Percentiles rank a stretch among this genome's conserved stretches.
Conservation (phyloP, 805 yeast species). For the Naumovozyma baii region DNA sequence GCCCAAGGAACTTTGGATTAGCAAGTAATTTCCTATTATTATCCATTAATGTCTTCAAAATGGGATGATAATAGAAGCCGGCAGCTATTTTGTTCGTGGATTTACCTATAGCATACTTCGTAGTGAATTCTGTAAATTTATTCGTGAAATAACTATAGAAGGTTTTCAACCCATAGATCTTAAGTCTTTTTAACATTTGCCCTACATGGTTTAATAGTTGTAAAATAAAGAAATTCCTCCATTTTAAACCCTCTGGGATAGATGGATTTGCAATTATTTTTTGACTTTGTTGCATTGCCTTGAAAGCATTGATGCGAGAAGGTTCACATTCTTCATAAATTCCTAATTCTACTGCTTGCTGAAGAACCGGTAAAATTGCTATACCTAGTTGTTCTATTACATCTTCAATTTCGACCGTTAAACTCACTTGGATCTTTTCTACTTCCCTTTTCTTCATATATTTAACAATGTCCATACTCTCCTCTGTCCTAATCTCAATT, state of each 20-base stretch:
- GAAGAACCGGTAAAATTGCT: slow-evolving; percentile 59
- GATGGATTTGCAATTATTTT: slow-evolving; percentile 43
- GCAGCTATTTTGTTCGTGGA: slow-evolving; percentile 56
- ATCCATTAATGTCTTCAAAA: slow-evolving; percentile 36
- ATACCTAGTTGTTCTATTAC: slow-evolving; percentile 45
- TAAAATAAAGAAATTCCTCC: slow-evolving; percentile 57
- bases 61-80: slow-evolving; percentile 46
- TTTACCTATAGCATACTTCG: slow-evolving; percentile 50
- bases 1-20: slow-evolving; percentile 39
- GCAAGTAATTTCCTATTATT: slow-evolving; percentile 37
- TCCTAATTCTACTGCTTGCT: slow-evolving; percentile 52
- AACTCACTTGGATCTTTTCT: slow-evolving; percentile 47
- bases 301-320: slow-evolving; percentile 54
- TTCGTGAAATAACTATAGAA: slow-evolving; percentile 60
- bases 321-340: slow-evolving; percentile 63
- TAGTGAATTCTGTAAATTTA: slow-evolving; percentile 46
- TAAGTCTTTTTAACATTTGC: slow-evolving; percentile 55
- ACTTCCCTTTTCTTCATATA: slow-evolving; percentile 65
- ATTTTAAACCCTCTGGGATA: slow-evolving; percentile 59
- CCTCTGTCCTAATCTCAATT: slow-evolving; percentile 80
- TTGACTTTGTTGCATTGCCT: slow-evolving; percentile 60
- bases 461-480: slow-evolving; percentile 65
- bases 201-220: slow-evolving; percentile 58
- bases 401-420: slow-evolving; percentile 45
- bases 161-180: slow-evolving; percentile 72